Percentiles rank a stretch among this genome's conserved stretches.
Conservation (phyloP, 2,329 filamentous ascomycete species). For the Botryotinia narcissicola region DNA sequence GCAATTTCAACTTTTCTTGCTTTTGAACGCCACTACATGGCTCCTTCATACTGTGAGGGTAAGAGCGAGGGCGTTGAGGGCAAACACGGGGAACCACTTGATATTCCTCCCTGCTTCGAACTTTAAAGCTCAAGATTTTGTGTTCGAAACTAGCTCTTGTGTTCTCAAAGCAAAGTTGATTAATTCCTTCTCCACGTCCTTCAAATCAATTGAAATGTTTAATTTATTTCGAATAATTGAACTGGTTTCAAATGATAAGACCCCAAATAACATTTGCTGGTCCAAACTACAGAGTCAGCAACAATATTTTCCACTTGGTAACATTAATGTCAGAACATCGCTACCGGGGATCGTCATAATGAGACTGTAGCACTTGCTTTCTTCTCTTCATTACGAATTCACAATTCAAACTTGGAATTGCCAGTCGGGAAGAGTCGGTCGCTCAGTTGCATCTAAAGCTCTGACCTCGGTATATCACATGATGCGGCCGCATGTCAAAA, state of each 20-base stretch:
- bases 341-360: neutral
- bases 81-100: neutral
- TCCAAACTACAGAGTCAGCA: neutral
- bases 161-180: neutral
- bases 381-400: neutral
- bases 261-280: neutral
- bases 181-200: rapidly evolving
- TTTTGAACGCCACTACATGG: neutral
- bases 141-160: neutral
- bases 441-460: neutral
- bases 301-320: neutral
- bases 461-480: neutral
- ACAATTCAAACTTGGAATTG: neutral
- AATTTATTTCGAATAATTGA: neutral
- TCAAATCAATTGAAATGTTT: neutral
- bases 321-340: neutral
- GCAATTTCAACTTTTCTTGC: neutral
- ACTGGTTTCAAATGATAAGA: neutral
- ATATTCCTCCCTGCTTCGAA: neutral
- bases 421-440: neutral
- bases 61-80: neutral
- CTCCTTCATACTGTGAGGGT: neutral
- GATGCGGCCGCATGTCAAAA: conserved; percentile 2
- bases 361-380: neutral
- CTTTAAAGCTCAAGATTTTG: neutral